Evolutionary conservation across 768 basidiomycete genomes (phyloP).

Genomic region (Crucibulum laeve): DNA sequence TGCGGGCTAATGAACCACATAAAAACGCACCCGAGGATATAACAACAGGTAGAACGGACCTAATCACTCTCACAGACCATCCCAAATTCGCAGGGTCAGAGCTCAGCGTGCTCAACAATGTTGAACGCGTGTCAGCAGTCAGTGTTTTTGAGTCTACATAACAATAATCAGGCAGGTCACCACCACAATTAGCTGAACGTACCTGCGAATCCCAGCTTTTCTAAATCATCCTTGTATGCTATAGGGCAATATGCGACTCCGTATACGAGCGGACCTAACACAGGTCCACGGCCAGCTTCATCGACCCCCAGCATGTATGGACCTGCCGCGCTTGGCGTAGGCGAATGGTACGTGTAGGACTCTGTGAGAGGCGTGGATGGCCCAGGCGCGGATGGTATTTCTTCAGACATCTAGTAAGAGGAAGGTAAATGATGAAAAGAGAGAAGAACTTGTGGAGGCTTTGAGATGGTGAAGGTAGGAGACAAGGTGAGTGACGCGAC

Average conservation of each 20-base stretch:
- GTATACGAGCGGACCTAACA: constrained; percentile 93
- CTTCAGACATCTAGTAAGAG: constrained; percentile 6
- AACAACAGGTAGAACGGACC: constrained; percentile 27
- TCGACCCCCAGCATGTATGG: constrained; percentile 98
- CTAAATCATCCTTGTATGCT: constrained; percentile 68
- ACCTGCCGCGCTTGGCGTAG: constrained; percentile 61
- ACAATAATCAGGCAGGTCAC: not conserved
- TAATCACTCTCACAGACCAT: constrained; percentile 80
- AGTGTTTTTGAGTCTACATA: constrained; percentile 86
- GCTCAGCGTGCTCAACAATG: constrained; percentile 61
- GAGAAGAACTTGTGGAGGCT: not conserved
- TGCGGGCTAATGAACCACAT: constrained; percentile 63
- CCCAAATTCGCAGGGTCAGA: constrained; percentile 69
- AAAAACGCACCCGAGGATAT: not conserved
- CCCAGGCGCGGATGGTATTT: constrained; percentile 42
- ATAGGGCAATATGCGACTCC: constrained; percentile 91
- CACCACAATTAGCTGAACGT: constrained; percentile 9
- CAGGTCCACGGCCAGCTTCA: constrained; percentile 95
- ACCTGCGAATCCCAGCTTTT: constrained; percentile 90
- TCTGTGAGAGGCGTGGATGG: constrained; percentile 53
- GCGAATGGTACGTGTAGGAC: constrained; percentile 79
- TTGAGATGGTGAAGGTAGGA: not conserved
- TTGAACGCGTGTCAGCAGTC: constrained; percentile 62
- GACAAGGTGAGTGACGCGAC: too few species aligned
- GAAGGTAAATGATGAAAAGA: constrained; percentile 2